Evolutionary conservation across 108 stramenopile genomes (phyloP), one percentile per base, ranked within the genome.

Genomic region (Discostella pseudostelligera): DNA sequence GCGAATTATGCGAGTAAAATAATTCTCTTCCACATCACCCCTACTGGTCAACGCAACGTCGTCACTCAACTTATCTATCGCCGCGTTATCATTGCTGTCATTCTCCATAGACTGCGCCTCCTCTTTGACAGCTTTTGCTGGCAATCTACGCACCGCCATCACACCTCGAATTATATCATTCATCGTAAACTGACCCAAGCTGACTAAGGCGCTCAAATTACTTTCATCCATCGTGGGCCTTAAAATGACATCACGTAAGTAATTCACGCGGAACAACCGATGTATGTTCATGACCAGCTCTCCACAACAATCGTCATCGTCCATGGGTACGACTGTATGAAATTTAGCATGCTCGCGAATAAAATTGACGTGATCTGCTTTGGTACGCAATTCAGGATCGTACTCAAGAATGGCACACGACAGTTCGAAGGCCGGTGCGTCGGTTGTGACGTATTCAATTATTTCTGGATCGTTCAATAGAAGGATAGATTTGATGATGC

Each of bases 221-320:
- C 83, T 79, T 57, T 94, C 93, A 49, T 94, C 93, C 93, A 94
- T 89, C 19, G 93, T 91, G 19, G 93, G 93, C 49, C 93, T 76
- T 39, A 94, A 55, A 20, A 91, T 69, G 8, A 81, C 87, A 70
- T 94, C 93, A 19, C 84, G 71, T 62, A 94, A 61, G 55, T 83
- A 94, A 50, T 76, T 87, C n/a, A 91, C 87, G 39, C 93, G 85
- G 59, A 91, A 94, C 25, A 86, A 72, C 29, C 87, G 82, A 70
- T 90, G 89, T 56, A 94, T 94, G 37, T 78, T 79, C 3, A 59
- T 48, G 16, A 89, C 62, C 32, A 94, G 65, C 20, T 87, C 78
- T 56, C 75, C 24, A 28, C 24, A 26, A 9, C 26, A 14, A 19
- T 25, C 39, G 24, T 64, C 61, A 32, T 74, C 81, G 45, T 94